Percentiles rank a stretch among this genome's conserved stretches.
Conservation (phyloP, 1,139 yeast genomes). For the Taiozyma onychis region DNA sequence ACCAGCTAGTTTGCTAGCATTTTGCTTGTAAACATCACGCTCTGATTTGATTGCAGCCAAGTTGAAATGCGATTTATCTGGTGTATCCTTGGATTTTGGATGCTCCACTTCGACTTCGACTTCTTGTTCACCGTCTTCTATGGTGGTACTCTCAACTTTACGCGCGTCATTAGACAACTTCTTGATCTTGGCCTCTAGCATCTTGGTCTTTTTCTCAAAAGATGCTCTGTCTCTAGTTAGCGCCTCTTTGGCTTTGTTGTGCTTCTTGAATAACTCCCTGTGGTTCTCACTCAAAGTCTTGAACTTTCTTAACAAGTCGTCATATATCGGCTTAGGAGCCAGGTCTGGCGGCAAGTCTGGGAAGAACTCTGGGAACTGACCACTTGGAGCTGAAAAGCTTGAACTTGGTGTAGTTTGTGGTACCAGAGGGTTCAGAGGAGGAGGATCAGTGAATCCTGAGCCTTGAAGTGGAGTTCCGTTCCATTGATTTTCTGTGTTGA, state of each 20-base stretch:
- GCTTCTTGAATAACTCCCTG: background rate
- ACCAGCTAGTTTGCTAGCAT: background rate
- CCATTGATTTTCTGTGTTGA: background rate
- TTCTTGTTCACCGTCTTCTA: slow-evolving; percentile 10
- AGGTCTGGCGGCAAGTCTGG: slow-evolving; percentile 1
- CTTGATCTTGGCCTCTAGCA: slow-evolving; percentile 2
- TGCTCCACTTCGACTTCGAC: slow-evolving; percentile 16
- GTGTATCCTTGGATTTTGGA: slow-evolving; percentile 1
- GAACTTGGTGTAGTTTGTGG: background rate
- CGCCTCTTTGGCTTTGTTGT: slow-evolving; percentile 3
- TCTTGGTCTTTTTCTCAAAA: slow-evolving; percentile 4
- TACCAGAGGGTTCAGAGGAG: background rate
- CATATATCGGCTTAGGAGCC: slow-evolving; percentile 1
- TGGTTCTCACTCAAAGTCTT: background rate
- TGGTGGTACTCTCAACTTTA: background rate
- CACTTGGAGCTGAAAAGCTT: background rate
- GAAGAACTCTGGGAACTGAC: background rate
- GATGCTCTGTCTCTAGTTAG: background rate
- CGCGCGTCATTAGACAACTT: slow-evolving; percentile 9
- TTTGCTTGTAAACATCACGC: slow-evolving; percentile 7
- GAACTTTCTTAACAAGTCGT: slow-evolving; percentile 1
- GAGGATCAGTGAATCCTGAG: background rate
- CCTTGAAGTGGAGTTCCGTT: background rate
- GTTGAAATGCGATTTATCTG: background rate
- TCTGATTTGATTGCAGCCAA: slow-evolving; percentile 7